Percentiles rank a stretch among this genome's conserved stretches.
phyloP scores from a whole-genome alignment of 257 asterid species.

The Nicotiana otophora region DNA sequence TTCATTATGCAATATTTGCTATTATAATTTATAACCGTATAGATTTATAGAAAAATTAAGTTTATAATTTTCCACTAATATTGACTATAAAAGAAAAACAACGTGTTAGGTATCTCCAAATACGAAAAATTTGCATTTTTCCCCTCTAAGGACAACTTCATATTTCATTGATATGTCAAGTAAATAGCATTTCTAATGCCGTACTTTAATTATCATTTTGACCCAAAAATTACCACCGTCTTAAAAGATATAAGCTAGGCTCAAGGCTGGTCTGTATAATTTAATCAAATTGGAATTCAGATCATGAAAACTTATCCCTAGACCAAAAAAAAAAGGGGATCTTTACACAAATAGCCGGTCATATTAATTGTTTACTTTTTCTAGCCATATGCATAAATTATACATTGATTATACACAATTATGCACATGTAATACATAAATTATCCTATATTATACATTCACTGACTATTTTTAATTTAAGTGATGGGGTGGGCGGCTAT shows the following conservation, averaged over 20 bases:
- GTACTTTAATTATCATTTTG: not conserved
- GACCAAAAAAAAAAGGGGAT: not conserved
- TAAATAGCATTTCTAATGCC: not conserved
- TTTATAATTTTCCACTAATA: not conserved
- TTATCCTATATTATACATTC: too few relatives aligned
- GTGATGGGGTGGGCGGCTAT: too few relatives aligned
- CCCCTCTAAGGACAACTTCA: not conserved
- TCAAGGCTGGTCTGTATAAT: not conserved
- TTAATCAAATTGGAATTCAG: not conserved
- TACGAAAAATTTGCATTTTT: not conserved
- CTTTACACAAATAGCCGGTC: too few relatives aligned
- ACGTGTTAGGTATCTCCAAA: not conserved
- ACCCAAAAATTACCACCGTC: not conserved
- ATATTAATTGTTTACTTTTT: too few relatives aligned
- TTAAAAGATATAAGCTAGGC: not conserved
- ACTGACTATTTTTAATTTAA: too few relatives aligned
- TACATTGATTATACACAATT: too few relatives aligned
- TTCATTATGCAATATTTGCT: not conserved
- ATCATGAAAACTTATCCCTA: not conserved
- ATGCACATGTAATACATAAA: too few relatives aligned
- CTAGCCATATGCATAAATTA: too few relatives aligned
- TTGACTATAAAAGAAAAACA: not conserved
- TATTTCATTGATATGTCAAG: not conserved
- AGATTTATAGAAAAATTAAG: not conserved
- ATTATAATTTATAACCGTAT: not conserved